Base-by-base conservation (phyloP, 805 yeast genomes). In the Brettanomyces bruxellensis region DNA sequence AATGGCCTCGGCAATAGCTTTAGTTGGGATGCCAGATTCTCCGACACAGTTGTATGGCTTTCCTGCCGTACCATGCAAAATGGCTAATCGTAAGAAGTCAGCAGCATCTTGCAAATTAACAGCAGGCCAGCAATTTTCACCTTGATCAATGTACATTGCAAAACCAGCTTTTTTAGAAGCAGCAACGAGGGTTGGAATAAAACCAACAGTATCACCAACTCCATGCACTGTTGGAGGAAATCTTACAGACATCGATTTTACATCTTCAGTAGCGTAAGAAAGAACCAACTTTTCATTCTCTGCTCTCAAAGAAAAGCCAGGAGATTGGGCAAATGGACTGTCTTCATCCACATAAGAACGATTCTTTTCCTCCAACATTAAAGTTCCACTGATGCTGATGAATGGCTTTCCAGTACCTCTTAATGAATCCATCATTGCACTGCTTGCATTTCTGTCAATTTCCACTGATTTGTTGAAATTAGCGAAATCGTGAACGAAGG, bases 1-100 rank as follows among this genome's bases (percentile, higher is more conserved):
- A 40, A 40, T 40, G 13, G 42, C 23, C n/a, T 23, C 42, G n/a
- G 42, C 42, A 9, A 40, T 24, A 5, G n/a, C 42, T 32, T 40
- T 40, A 5, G n/a, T 12, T 5, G 32, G 7, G 25, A 40, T 13
- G 7, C 42, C 42, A 13, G 32, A 13, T 14, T 40, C 42, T 12
- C 18, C 42, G 11, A 25, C 14, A 13, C 25, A 12, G 23, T 40
- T 12, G 18, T 24, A 40, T 5, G 23, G 7, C 5, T 5, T 40
- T 40, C 42, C 42, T 24, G 42, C 42, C 8, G 6, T 11, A n/a
- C 42, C n/a, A 12, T 24, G 34, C 25, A 13, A 9, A 25, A 23
- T 28, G 7, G 34, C 42, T 13, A 40, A 32, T 32, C 32, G 7
- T 7, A 24, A 13, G 18, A 40, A 25, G 13, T 13, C 18, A 25